Conservation (phyloP, 306 rosid species). For the Quillaja saponaria region DNA sequence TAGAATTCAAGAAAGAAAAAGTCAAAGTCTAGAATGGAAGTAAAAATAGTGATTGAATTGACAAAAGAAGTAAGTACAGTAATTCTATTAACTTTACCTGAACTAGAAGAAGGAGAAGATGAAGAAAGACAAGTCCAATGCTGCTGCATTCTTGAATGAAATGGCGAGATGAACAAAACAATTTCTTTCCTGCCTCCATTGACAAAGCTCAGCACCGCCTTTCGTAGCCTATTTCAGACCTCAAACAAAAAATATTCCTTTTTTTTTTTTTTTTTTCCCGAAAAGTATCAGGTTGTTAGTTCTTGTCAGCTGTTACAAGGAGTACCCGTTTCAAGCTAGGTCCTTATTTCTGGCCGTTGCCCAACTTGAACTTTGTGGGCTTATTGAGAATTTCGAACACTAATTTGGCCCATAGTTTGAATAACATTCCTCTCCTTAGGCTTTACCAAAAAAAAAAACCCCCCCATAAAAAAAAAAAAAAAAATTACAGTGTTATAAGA, state of each 20-base stretch:
- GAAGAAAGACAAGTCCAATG: constrained; percentile 50
- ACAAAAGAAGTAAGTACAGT: background rate
- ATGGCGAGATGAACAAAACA: constrained; percentile 58
- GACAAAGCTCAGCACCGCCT: constrained; percentile 22
- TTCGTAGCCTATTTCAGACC: constrained; percentile 41
- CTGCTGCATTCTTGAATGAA: constrained; percentile 58
- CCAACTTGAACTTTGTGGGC: too few relatives aligned
- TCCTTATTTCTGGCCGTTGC: too few relatives aligned
- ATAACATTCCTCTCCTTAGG: too few relatives aligned
- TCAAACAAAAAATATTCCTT: too few relatives aligned
- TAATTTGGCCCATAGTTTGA: background rate
- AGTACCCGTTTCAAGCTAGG: too few relatives aligned
- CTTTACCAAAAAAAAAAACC: too few relatives aligned
- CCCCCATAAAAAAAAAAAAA: too few relatives aligned
- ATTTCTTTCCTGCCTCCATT: constrained; percentile 72
- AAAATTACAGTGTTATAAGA: too few relatives aligned
- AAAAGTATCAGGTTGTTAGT: constrained; percentile 37
- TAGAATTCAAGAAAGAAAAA: background rate
- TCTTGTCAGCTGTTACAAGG: background rate
- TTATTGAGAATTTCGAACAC: too few relatives aligned
- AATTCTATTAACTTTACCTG: constrained; percentile 30
- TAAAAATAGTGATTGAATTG: too few relatives aligned
- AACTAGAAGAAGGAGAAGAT: constrained; percentile 46
- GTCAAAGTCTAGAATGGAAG: background rate
- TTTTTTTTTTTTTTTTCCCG: background rate